phyloP scores from a whole-genome alignment of 805 yeast species.

The Monosporozyma yasuniensis region DNA sequence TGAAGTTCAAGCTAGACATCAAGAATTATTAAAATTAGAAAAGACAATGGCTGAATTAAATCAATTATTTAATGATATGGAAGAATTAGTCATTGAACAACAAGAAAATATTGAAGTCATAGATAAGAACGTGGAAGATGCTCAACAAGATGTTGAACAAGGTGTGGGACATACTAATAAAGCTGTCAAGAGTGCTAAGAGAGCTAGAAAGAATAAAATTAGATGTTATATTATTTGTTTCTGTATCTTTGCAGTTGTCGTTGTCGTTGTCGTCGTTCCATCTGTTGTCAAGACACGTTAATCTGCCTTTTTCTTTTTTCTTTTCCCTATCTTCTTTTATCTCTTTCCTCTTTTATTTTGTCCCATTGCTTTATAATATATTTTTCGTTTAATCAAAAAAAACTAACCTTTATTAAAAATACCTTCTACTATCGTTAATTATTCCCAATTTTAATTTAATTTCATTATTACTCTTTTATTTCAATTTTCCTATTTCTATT shows the following conservation, averaged over 20 bases:
- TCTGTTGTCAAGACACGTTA: constrained; percentile 29
- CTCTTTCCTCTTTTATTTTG: constrained; percentile 1
- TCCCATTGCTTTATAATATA: neutral
- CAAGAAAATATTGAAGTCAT: constrained; percentile 78
- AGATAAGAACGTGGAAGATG: constrained; percentile 70
- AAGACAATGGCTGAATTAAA: constrained; percentile 92
- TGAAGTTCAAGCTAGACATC: constrained; percentile 93
- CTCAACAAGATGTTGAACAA: constrained; percentile 84
- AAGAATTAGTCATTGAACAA: constrained; percentile 90
- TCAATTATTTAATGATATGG: constrained; percentile 92
- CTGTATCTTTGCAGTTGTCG: constrained; percentile 52
- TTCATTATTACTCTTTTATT: neutral
- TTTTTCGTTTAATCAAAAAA: no score
- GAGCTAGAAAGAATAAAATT: constrained; percentile 84
- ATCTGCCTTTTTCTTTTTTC: constrained; percentile 2
- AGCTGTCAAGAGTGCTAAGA: constrained; percentile 81
- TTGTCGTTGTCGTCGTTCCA: constrained; percentile 55
- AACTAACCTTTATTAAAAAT: no score
- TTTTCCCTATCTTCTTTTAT: neutral
- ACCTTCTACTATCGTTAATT: neutral
- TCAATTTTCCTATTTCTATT: neutral
- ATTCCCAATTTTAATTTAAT: constrained; percentile 1
- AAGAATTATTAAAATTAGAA: constrained; percentile 89
- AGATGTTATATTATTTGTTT: constrained; percentile 66
- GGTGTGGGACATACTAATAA: constrained; percentile 91